Base-by-base conservation (phyloP, 2,329 filamentous ascomycete genomes). In the Verticillium nonalfalfae region DNA sequence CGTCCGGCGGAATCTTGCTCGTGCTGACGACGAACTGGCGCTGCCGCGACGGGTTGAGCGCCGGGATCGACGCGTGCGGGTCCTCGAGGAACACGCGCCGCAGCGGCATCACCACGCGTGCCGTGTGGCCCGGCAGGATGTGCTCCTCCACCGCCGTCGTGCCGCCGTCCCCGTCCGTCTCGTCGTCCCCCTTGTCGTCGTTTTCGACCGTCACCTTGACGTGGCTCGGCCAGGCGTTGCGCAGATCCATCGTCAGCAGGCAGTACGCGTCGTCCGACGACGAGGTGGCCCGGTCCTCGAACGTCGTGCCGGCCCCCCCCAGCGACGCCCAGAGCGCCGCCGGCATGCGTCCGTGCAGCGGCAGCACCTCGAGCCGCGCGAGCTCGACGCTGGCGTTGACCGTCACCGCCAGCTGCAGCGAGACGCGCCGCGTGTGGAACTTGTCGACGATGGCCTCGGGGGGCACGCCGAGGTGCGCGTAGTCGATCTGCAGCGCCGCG, bases 361-460 rank as follows among this genome's bases (percentile, higher is more conserved):
- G 88, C 38, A 95, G 74, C 18, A 96, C 81, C 69, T 97, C 93
- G 66, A 93, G 87, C 40, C 91, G 84, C 38, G 88, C 83, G 10
- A 97, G 79, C 69, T 97, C 92, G 33, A 97, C 82, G 69, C 92
- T 95, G 3, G 93, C 90, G 70, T 97, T 97, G 57, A 98, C 94
- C 5, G 94, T 97, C 15, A 97, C 85, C 0, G 89, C 91, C 61
- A 98, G 78, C 14, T 92, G 90, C 34, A 96, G 80, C 18, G 88
- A 88, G 15, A 96, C 82, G 70, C 95, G 91, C 45, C 93, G 85
- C 0, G 93, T 97, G 70, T 93, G 91, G 70, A 97, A 96, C 38
- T 85, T 82, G 39, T 89, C 87, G 31, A 83, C 81, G 1, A 93
- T 77, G 61, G 93, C 86, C 13, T 85, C 82, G n/a, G 81, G 81